Conservation (phyloP, 805 yeast genomes). For the Candida ovalis region DNA sequence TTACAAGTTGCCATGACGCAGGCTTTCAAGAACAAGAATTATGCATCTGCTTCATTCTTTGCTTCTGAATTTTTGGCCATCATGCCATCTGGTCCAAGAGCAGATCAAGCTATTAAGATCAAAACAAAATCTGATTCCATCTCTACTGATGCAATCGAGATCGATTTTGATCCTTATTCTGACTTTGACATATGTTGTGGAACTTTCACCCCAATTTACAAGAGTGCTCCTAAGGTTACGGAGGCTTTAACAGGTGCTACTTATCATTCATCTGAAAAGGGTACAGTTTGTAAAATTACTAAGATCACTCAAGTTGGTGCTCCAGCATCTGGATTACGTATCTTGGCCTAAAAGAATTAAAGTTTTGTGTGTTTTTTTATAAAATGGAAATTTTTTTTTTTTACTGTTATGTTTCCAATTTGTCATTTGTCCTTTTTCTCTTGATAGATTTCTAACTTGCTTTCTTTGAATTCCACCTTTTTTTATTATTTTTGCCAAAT, state of each 20-base stretch:
- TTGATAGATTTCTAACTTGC: neutral
- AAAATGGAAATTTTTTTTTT: neutral
- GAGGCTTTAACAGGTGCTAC: conserved; percentile 91
- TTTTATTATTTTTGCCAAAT: neutral
- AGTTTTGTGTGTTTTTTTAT: conserved; percentile 2
- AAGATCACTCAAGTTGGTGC: conserved; percentile 79
- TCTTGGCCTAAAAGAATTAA: conserved; percentile 23
- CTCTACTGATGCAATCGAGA: conserved; percentile 82
- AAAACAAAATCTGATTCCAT: conserved; percentile 75
- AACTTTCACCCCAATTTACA: conserved; percentile 84
- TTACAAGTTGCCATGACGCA: conserved; percentile 94
- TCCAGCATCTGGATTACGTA: conserved; percentile 85
- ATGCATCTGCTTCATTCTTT: conserved; percentile 81
- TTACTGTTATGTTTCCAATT: neutral
- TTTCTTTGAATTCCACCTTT: neutral
- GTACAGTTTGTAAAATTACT: conserved; percentile 74
- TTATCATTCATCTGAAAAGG: conserved; percentile 74
- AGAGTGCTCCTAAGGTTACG: conserved; percentile 59
- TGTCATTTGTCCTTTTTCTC: conserved; percentile 3
- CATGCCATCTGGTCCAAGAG: conserved; percentile 69
- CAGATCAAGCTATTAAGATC: conserved; percentile 83
- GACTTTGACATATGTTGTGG: conserved; percentile 88
- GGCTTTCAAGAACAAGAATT: conserved; percentile 85
- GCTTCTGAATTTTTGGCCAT: conserved; percentile 79
- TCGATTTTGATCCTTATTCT: conserved; percentile 90